Evolutionary conservation across 345 rosid species (phyloP).

Genomic region (Eucalyptus dawsonii): DNA sequence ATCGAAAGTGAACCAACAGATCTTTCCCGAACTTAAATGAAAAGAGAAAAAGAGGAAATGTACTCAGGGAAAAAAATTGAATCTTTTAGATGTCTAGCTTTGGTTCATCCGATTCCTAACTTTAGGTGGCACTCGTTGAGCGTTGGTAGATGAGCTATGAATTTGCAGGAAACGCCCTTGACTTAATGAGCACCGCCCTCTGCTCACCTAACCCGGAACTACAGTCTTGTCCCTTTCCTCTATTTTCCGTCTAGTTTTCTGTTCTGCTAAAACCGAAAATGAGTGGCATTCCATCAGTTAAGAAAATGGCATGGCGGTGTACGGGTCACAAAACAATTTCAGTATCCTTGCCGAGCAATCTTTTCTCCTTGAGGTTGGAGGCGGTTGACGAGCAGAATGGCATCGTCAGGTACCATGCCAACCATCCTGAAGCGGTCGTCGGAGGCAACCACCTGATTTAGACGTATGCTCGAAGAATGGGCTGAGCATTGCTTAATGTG

Average conservation of each 20-base stretch:
- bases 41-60: not conserved
- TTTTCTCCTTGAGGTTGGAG: not conserved
- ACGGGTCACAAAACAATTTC: not conserved
- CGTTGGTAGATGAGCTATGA: not conserved
- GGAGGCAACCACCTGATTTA: not conserved
- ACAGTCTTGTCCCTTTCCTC: not conserved
- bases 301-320: not conserved
- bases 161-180: not conserved
- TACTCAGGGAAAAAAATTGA: not conserved
- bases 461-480: not conserved
- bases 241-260: not conserved
- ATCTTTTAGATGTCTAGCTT: not conserved
- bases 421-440: not conserved
- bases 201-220: not conserved
- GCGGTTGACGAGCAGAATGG: not conserved
- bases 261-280: not conserved
- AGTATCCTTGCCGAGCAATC: not conserved
- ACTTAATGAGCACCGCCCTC: not conserved
- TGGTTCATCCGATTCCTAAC: not conserved
- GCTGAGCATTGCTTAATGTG: not conserved
- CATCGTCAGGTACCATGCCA: not conserved
- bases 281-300: not conserved
- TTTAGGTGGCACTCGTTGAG: not conserved
- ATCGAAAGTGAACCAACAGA: not conserved
- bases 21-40: not conserved